A percentile compares a stretch with the other conserved stretches of the same genome.
Evolutionary conservation across 371 early-diverging fungal genomes (phyloP).

Genomic region (Gilbertella persicaria): DNA sequence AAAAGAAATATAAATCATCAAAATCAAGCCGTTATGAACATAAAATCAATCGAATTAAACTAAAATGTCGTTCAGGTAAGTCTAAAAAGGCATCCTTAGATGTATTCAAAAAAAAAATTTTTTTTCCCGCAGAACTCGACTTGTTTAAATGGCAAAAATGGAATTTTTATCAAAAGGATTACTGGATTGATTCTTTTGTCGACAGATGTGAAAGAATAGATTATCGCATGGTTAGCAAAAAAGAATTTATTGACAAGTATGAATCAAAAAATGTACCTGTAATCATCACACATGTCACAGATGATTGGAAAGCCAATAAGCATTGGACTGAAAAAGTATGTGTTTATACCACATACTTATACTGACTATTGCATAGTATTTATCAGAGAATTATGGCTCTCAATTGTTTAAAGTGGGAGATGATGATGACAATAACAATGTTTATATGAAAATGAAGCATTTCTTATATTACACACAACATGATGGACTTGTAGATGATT

Average conservation of each 20-base stretch:
- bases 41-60: conserved; percentile 48
- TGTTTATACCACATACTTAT: too few species aligned
- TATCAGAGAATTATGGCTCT: conserved; percentile 53
- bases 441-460: conserved; percentile 75
- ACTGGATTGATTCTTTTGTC: conserved; percentile 47
- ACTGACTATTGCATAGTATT: too few species aligned
- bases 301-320: conserved; percentile 61
- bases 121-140: conserved; percentile 47
- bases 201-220: conserved; percentile 55
- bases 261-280: conserved; percentile 65
- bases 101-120: neutral
- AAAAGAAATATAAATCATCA: conserved; percentile 21
- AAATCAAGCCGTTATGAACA: conserved; percentile 32
- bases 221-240: conserved; percentile 45
- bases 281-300: conserved; percentile 62
- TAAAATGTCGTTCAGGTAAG: conserved; percentile 55
- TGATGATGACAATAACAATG: conserved; percentile 76
- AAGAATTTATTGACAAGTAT: conserved; percentile 61
- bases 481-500: conserved; percentile 69
- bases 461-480: conserved; percentile 61
- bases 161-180: conserved; percentile 51
- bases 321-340: conserved; percentile 69
- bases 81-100: neutral
- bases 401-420: conserved; percentile 82
- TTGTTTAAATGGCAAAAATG: conserved; percentile 60